These are phyloP conservation scores for Rostrohypoxylon terebratum DNA, from an alignment of 495 filamentous ascomycete species.

Conservation along the genomic window DNA sequence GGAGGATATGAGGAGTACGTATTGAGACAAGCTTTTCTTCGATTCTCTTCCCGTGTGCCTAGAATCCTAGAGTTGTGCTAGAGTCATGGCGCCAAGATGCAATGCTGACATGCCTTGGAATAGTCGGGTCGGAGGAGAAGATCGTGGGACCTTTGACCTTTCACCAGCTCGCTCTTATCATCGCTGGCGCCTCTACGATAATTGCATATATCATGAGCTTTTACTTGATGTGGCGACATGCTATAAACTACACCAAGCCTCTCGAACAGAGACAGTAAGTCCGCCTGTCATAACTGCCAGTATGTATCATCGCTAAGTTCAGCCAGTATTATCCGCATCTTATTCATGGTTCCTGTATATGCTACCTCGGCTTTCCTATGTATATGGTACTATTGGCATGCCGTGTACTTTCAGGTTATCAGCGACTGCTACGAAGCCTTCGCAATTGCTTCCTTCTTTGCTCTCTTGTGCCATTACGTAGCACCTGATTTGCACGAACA, in stretches of 20 bases:
- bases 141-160: conserved; percentile 65
- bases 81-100: conserved; percentile 43
- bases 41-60: conserved; percentile 38
- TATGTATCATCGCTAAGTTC: conserved; percentile 30
- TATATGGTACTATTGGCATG: conserved; percentile 80
- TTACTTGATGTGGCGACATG: conserved; percentile 80
- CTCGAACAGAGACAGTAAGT: conserved; percentile 82
- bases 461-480: conserved; percentile 86
- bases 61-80: conserved; percentile 30
- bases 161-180: conserved; percentile 65
- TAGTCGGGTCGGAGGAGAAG: conserved; percentile 54
- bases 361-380: conserved; percentile 80
- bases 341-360: conserved; percentile 92
- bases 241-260: conserved; percentile 84
- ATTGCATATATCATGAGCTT: conserved; percentile 67
- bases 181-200: conserved; percentile 66
- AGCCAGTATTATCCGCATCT: conserved; percentile 82
- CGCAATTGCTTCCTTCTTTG: conserved; percentile 90
- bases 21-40: conserved; percentile 28
- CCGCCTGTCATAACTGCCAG: not conserved
- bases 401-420: conserved; percentile 84
- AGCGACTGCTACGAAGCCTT: conserved; percentile 94
- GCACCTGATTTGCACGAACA: conserved; percentile 83
- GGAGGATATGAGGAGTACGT: conserved; percentile 67
- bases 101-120: conserved; percentile 42